phyloP scores from a whole-genome alignment of 1,284 basidiomycete genomes.

The Schizophyllum amplum region DNA sequence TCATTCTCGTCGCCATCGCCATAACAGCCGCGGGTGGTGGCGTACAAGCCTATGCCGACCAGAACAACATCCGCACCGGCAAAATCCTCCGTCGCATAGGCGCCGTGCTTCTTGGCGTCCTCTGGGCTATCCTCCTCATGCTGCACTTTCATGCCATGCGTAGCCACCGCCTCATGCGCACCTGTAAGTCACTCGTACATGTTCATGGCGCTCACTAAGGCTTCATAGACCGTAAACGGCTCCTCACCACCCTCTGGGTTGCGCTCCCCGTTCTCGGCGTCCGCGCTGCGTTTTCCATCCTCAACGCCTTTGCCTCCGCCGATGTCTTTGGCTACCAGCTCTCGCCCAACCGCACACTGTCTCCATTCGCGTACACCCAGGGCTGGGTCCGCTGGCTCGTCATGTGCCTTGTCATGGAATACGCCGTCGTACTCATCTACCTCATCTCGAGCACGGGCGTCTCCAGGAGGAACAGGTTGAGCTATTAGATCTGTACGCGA shows the following conservation, averaged over 20 bases:
- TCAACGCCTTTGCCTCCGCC: background rate
- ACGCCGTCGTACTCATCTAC: slow-evolving; percentile 39
- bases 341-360: slow-evolving; percentile 33
- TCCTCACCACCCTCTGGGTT: slow-evolving; percentile 41
- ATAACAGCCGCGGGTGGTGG: slow-evolving; percentile 44
- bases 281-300: slow-evolving; percentile 20
- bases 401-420: slow-evolving; percentile 53
- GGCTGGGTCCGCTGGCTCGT: slow-evolving; percentile 46
- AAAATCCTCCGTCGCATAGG: slow-evolving; percentile 39
- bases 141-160: slow-evolving; percentile 39
- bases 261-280: slow-evolving; percentile 53
- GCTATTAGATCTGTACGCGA: background rate
- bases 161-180: slow-evolving; percentile 37
- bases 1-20: slow-evolving; percentile 35
- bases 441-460: slow-evolving; percentile 33
- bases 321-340: slow-evolving; percentile 9
- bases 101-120: slow-evolving; percentile 37
- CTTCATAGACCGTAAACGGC: slow-evolving; percentile 22
- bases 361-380: slow-evolving; percentile 43
- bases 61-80: slow-evolving; percentile 22
- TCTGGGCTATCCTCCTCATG: slow-evolving; percentile 36
- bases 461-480: background rate
- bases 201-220: background rate
- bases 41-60: slow-evolving; percentile 26
- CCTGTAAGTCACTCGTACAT: slow-evolving; percentile 24